Evolutionary conservation across 2,329 filamentous ascomycete genomes (phyloP).

Genomic region (Microcera coccophila): DNA sequence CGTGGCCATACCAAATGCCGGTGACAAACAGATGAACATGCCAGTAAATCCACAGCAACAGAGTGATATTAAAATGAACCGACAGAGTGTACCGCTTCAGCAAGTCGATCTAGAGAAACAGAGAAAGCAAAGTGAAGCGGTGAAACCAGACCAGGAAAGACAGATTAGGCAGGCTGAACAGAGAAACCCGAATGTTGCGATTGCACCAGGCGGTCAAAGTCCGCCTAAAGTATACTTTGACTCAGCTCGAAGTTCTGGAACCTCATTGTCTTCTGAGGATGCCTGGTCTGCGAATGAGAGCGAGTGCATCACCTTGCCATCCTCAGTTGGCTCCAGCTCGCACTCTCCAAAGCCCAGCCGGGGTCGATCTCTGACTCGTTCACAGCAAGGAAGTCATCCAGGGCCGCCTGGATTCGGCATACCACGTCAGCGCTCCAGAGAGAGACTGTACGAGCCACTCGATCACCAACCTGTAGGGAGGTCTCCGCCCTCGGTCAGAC

Average conservation of each 20-base stretch:
- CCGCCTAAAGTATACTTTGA: constrained; percentile 1
- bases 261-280: constrained; percentile 10
- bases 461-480: constrained; percentile 1
- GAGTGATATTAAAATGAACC: not conserved
- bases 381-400: constrained; percentile 9
- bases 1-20: constrained; percentile 1
- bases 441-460: not conserved
- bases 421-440: not conserved
- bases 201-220: not conserved
- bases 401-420: constrained; percentile 10
- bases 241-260: constrained; percentile 12
- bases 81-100: not conserved
- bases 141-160: not conserved
- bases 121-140: not conserved
- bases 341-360: constrained; percentile 8
- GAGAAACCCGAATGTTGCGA: not conserved
- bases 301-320: constrained; percentile 15
- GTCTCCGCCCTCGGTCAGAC: not conserved
- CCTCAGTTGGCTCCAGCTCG: constrained; percentile 15
- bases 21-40: not conserved
- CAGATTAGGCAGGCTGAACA: not conserved
- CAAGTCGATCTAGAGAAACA: not conserved
- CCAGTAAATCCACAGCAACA: not conserved
- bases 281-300: constrained; percentile 7
- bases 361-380: constrained; percentile 9